A percentile compares a stretch with the other conserved stretches of the same genome.
phyloP scores from a whole-genome alignment of 176 grass and related monocot genomes.

The Oryza meyeriana region DNA sequence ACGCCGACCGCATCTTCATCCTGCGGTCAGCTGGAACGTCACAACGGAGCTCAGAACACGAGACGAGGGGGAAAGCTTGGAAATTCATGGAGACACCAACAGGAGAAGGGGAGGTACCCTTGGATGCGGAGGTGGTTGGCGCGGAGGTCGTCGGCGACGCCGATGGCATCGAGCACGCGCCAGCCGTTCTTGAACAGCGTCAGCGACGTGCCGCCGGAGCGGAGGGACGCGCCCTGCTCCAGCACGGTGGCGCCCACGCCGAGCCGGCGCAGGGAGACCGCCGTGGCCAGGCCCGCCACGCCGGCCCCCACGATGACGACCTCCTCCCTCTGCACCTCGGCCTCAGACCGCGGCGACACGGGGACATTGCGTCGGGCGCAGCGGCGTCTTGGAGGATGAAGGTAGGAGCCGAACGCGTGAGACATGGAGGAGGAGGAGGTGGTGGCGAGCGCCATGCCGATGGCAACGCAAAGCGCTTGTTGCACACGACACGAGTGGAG shows the following conservation, averaged over 20 bases:
- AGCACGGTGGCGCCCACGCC: conserved; percentile 67
- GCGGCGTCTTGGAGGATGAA: not conserved
- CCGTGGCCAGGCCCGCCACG: conserved; percentile 77
- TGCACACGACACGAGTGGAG: not conserved
- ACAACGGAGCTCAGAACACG: conserved; percentile 38
- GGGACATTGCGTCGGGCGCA: not conserved
- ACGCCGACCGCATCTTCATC: conserved; percentile 77
- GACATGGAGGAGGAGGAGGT: conserved; percentile 3
- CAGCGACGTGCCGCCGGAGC: conserved; percentile 81
- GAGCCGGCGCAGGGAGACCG: conserved; percentile 62
- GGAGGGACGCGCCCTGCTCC: conserved; percentile 71
- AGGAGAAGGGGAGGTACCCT: conserved; percentile 37
- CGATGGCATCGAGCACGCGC: conserved; percentile 79
- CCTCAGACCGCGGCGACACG: not conserved
- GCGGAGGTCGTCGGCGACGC: conserved; percentile 87
- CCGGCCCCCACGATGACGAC: conserved; percentile 84
- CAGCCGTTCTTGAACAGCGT: conserved; percentile 94
- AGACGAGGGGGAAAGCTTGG: not conserved
- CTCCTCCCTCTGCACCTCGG: conserved; percentile 29
- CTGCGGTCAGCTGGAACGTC: conserved; percentile 63
- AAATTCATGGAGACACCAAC: not conserved
- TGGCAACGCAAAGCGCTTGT: not conserved
- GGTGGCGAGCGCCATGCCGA: conserved; percentile 32
- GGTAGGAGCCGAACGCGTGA: not conserved
- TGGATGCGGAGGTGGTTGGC: conserved; percentile 67